Evolutionary conservation across 371 early-diverging fungal species (phyloP).

Genomic region (Sporodiniella umbellata): DNA sequence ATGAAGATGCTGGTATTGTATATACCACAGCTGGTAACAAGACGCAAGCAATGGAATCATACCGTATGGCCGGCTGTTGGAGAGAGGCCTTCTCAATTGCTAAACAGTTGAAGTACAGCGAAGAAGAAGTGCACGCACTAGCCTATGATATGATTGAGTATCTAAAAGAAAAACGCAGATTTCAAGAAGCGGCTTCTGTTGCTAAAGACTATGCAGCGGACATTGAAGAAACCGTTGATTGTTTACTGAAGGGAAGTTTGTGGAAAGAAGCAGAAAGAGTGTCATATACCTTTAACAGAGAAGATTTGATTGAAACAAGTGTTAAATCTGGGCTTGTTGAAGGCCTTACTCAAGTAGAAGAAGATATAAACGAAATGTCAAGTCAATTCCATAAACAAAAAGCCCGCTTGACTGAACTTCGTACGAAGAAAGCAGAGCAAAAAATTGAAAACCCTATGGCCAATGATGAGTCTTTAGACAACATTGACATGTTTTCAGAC

Average conservation of each 20-base stretch:
- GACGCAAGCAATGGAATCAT: conserved; percentile 67
- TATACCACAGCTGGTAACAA: conserved; percentile 65
- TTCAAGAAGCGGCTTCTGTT: conserved; percentile 58
- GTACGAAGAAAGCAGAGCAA: conserved; percentile 40
- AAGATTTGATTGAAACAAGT: conserved; percentile 73
- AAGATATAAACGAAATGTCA: conserved; percentile 72
- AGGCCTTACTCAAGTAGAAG: conserved; percentile 57
- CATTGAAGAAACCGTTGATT: conserved; percentile 62
- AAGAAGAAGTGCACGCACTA: conserved; percentile 45
- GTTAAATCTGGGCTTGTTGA: conserved; percentile 71
- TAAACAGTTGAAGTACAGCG: conserved; percentile 51
- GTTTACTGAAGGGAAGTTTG: conserved; percentile 59
- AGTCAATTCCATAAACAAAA: conserved; percentile 69
- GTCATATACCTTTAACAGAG: conserved; percentile 49
- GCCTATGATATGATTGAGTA: conserved; percentile 51
- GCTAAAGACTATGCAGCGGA: conserved; percentile 68
- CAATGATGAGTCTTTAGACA: conserved; percentile 67
- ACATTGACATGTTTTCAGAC: conserved; percentile 91
- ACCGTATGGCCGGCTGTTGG: conserved; percentile 66
- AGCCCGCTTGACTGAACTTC: conserved; percentile 54
- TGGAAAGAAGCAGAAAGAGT: conserved; percentile 74
- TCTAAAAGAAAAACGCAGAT: conserved; percentile 55
- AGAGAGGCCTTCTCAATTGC: conserved; percentile 69
- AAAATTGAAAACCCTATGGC: conserved; percentile 30
- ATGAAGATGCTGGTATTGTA: conserved; percentile 73